Conservation (phyloP, 1,284 basidiomycete species). For the Coniophora puteana region DNA sequence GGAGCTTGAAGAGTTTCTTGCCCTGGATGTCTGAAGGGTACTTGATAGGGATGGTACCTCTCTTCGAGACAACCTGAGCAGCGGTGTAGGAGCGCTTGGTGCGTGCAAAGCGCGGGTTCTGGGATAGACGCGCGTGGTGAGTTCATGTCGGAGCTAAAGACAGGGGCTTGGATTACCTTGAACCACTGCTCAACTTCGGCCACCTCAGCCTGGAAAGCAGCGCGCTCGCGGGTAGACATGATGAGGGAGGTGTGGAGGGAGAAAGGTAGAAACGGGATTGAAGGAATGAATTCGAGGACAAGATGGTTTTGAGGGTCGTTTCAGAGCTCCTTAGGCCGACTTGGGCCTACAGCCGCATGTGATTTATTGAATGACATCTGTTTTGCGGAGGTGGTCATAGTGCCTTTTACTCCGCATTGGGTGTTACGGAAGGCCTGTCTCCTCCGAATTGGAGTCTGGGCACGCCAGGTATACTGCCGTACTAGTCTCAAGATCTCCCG, state of each 20-base stretch:
- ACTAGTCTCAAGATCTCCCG: too few species aligned
- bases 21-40: constrained; percentile 87
- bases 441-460: too few species aligned
- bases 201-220: constrained; percentile 78
- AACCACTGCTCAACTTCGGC: constrained; percentile 88
- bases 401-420: too few species aligned
- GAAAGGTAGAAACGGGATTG: neutral
- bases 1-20: constrained; percentile 82
- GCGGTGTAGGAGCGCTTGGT: constrained; percentile 91
- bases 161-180: constrained; percentile 69
- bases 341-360: constrained; percentile 13
- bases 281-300: neutral
- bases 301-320: neutral
- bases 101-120: constrained; percentile 85
- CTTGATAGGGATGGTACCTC: constrained; percentile 81
- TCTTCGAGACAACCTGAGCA: constrained; percentile 90
- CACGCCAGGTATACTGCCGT: too few species aligned
- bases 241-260: constrained; percentile 8
- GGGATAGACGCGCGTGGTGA: constrained; percentile 6
- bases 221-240: constrained; percentile 59
- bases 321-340: neutral
- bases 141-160: neutral
- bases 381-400: too few species aligned
- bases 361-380: constrained; percentile 17
- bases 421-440: too few species aligned